Evolutionary conservation across 257 asterid species (phyloP), one percentile per base, ranked within the genome.

Genomic region (Thymus quinquecostatus): DNA sequence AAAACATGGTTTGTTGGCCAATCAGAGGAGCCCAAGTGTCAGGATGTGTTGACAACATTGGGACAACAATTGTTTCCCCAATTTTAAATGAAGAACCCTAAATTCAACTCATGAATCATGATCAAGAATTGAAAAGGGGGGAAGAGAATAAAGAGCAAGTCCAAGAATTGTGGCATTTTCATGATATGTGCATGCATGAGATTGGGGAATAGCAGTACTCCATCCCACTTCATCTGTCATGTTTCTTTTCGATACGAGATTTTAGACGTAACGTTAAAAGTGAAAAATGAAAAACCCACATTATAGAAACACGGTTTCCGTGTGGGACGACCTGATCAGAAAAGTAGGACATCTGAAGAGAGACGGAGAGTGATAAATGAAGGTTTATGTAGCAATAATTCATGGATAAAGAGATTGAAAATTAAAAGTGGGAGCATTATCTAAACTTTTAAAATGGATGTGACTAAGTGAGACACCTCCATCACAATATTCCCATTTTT

Each of bases 391-490:
- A 7, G 48, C 54, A 78, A 71, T 77, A 75, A 75, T 70, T 75
- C 71, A 70, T 5, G 54, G 60, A 47, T 8, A 30, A 64, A 38
- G 8, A 38, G 6, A 38, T 21, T 21, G 21, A 38, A 36, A 34
- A 3, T 2, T 1, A 34, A 44, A 50, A 69, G 44, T 30, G 27
- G 53, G 44, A 66, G 50, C 71, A 47, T 68, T 75, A 72, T 75
- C 77, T 71, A 44, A 41, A 69, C 36, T 62, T 21, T 78, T 32
- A 47, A 64, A 53, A 44, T 64, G 86, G 86, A 82, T 79, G 72
- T 73, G 84, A 82, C 86, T 73, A 79, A 79, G 76, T 79, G 80
- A 82, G 72, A 82, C 74, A 76, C 82, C 82, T 68, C 82, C 69
- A 50, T 73, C 86, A 76, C 84, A 79, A 79, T 54, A 76, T 79